Base-by-base conservation (phyloP, 139 green algal species). In the Pedinophyceae sp. region DNA sequence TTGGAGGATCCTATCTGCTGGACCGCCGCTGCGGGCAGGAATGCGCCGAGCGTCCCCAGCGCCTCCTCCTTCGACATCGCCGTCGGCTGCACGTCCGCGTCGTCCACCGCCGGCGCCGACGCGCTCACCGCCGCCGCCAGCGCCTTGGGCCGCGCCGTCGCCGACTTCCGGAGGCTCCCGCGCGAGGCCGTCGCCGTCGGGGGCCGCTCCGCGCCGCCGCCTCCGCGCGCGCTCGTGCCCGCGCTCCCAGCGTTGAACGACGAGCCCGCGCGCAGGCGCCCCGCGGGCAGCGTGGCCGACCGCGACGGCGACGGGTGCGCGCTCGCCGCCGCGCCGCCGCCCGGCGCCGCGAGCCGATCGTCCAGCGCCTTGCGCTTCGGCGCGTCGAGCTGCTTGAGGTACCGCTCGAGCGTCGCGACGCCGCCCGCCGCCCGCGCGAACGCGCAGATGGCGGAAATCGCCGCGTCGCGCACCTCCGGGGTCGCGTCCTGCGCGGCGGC, bases 401-500 rank as follows among this genome's bases (percentile, higher is more conserved):
- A 3, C 28, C 29, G 30, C 1, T 34, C 23, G 25, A 64, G 23
- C 4, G 20, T 13, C 34, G 67, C 53, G 1, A 77, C 28, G 0
- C 52, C 30, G 4, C 22, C 27, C 58, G 71, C 43, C 23, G n/a
- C 47, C 16, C 62, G 67, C 2, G 61, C 59, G 58, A 84, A 81
- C 17, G 81, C 54, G 2, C 78, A 79, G 67, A 85, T 83, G 3
- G 70, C 64, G 27, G 77, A 74, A 57, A 93, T 53, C 19, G 59
- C 51, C 18, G 74, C 73, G 55, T 93, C 80, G 2, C 86, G 67
- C 18, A 89, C 66, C 2, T 74, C 71, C 1, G 73, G 75, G 16
- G 76, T 58, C 15, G 78, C 73, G 20, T 90, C 84, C 27, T 72
- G 67, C 6, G 76, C 77, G 24, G 71, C 70, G 61, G 84, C 89